Conservation (phyloP, 495 filamentous ascomycete species). For the Xylaria flabelliformis region DNA sequence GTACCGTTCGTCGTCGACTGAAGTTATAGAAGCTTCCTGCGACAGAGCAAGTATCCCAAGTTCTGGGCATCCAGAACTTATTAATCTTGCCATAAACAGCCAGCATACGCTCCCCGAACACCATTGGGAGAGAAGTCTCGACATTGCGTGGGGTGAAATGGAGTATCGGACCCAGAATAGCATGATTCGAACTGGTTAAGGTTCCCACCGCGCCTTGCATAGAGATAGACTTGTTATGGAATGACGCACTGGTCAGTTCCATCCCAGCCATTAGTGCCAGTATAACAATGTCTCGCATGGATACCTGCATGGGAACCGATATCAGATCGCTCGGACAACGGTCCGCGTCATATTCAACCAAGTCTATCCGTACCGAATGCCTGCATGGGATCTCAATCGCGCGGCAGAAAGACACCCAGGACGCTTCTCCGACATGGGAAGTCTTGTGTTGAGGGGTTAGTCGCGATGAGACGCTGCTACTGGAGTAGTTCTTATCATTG, state of each 20-base stretch:
- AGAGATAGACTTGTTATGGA: slow-evolving; percentile 12
- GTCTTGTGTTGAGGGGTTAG: background rate
- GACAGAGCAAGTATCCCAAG: slow-evolving; percentile 12
- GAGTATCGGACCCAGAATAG: slow-evolving; percentile 13
- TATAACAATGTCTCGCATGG: slow-evolving; percentile 11
- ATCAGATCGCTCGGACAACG: slow-evolving; percentile 14
- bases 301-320: slow-evolving; percentile 12
- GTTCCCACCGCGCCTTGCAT: slow-evolving; percentile 13
- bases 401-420: slow-evolving; percentile 18
- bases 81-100: background rate
- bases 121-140: background rate
- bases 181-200: slow-evolving; percentile 13
- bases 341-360: slow-evolving; percentile 14
- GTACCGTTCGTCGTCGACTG: slow-evolving; percentile 3
- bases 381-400: slow-evolving; percentile 2
- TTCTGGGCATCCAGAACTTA: slow-evolving; percentile 10
- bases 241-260: slow-evolving; percentile 6
- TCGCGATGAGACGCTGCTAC: background rate
- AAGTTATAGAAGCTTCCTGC: slow-evolving; percentile 15
- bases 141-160: slow-evolving; percentile 10
- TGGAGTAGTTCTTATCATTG: background rate
- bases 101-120: background rate
- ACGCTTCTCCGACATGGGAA: slow-evolving; percentile 5
- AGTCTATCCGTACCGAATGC: slow-evolving; percentile 4
- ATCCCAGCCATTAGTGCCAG: slow-evolving; percentile 19